phyloP scores from a whole-genome alignment of 1,139 yeast genomes.

The Zhuliangozyma parablackwelliae region DNA sequence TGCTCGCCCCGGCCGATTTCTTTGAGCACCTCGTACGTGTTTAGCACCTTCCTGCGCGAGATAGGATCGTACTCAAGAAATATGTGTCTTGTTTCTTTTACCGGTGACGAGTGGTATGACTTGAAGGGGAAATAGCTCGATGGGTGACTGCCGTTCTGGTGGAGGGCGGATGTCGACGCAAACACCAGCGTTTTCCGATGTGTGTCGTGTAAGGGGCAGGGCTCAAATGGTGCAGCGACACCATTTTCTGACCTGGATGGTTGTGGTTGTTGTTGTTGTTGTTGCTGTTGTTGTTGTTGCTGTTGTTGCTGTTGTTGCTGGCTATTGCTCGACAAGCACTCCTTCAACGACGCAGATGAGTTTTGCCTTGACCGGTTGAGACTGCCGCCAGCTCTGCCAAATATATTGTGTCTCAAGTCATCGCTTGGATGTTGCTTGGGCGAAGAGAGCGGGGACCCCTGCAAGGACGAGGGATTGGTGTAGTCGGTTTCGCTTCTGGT shows the following conservation, averaged over 20 bases:
- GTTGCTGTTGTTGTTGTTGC: no score
- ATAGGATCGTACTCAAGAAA: constrained; percentile 86
- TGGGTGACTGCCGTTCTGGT: no score
- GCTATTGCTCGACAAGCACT: background rate
- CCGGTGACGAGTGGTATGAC: constrained; percentile 23
- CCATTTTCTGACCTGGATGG: no score
- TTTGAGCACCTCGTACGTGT: constrained; percentile 81
- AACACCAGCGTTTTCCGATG: no score
- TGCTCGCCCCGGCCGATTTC: constrained; percentile 97
- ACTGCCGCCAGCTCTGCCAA: constrained; percentile 30
- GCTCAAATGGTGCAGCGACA: no score
- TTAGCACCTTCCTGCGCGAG: constrained; percentile 75
- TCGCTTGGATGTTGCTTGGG: constrained; percentile 7
- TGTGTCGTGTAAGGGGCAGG: no score
- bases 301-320: background rate
- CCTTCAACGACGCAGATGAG: constrained; percentile 13
- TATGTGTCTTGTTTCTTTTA: constrained; percentile 81
- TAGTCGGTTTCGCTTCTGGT: background rate
- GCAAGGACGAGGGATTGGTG: background rate
- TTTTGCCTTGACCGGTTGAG: constrained; percentile 10
- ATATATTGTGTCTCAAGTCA: constrained; percentile 21
- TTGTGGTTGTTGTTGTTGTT: no score
- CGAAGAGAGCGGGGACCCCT: constrained; percentile 6
- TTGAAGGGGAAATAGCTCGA: constrained; percentile 4
- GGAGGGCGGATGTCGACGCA: no score